Base-by-base conservation (phyloP, 78 protist genomes). In the Paulinella micropora region DNA sequence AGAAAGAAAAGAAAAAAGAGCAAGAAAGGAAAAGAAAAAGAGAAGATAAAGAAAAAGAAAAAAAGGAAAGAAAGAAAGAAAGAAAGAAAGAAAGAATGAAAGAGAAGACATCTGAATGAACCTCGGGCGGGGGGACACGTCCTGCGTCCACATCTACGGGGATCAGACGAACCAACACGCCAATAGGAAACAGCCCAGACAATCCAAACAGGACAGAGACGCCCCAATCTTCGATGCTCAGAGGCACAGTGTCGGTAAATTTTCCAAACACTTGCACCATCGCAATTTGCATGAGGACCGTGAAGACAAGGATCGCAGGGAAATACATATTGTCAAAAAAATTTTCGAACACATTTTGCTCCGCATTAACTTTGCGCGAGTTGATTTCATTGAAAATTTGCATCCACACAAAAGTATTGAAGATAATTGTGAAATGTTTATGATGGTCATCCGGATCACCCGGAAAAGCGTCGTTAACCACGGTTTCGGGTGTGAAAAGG, bases 301-400 rank as follows among this genome's bases (percentile, higher is more conserved):
- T 87, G 34, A 26, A 2, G 34, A 2, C n/a, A 9, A 87, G 15
- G 4, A 87, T 41, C 15, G 3, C 3, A 3, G 9, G 4, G 36
- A 89, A 89, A 34, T 40, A 15, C 26, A 1, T 9, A 29, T 40
- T 77, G 6, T 35, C 31, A 32, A 89, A 89, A 37, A 89, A 32
- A 15, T 3, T 37, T 4, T n/a, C 32, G 31, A 89, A 89, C 6
- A 83, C 41, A 3, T 32, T 89, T 2, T 2, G 34, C 2, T 32
- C 89, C 28, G 9, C 36, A 9, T 2, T 6, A 4, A 89, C 90
- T 3, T 3, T 31, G 39, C 93, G 83, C 38, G 89, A 29, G 36
- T 91, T 91, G 69, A 91, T 40, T 67, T 91, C 92, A 88, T 91
- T 91, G 38, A 91, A 91, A 4, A 91, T 4, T 89, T 91, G 92